phyloP scores from a whole-genome alignment of 1,284 basidiomycete species.

The Boletus semigastroideus region DNA sequence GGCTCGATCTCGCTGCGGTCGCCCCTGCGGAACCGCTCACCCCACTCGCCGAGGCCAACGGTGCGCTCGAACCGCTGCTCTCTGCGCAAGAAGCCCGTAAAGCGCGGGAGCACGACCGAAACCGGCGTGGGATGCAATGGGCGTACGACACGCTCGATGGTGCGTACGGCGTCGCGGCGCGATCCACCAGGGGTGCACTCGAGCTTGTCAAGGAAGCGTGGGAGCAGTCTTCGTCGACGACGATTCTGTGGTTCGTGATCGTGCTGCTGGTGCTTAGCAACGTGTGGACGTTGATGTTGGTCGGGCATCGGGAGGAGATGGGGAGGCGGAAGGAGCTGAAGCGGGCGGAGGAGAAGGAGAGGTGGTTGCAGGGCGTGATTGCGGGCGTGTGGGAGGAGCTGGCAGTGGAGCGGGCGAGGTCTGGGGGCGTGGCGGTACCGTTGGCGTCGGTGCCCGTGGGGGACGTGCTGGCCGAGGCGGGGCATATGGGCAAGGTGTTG shows the following conservation, averaged over 20 bases:
- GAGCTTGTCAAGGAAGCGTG: constrained; percentile 74
- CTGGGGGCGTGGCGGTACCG: constrained; percentile 15
- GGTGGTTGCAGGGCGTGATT: constrained; percentile 70
- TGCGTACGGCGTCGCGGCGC: constrained; percentile 64
- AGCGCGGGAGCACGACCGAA: constrained; percentile 63
- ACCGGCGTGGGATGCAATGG: constrained; percentile 76
- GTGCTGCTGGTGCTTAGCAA: constrained; percentile 74
- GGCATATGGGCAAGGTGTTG: constrained; percentile 48
- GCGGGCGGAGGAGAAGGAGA: constrained; percentile 65
- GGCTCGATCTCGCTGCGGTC: constrained; percentile 57
- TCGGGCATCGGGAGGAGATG: constrained; percentile 54
- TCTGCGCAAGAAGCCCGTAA: constrained; percentile 37
- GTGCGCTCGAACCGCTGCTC: constrained; percentile 4
- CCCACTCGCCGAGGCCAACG: constrained; percentile 18
- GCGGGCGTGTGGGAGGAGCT: constrained; percentile 71
- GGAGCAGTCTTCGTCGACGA: constrained; percentile 68
- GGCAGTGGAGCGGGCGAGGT: constrained; percentile 36
- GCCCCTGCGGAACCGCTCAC: constrained; percentile 36
- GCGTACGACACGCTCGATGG: constrained; percentile 82
- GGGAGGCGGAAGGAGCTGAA: constrained; percentile 54
- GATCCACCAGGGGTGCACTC: constrained; percentile 65
- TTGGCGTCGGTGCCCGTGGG: constrained; percentile 19
- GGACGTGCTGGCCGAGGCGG: constrained; percentile 50
- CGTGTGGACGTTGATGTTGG: constrained; percentile 64
- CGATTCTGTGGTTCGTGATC: constrained; percentile 73